A percentile compares a stretch with the other conserved stretches of the same genome.
Conservation (phyloP, 148 eudicot species). For the Euryodendron excelsum region DNA sequence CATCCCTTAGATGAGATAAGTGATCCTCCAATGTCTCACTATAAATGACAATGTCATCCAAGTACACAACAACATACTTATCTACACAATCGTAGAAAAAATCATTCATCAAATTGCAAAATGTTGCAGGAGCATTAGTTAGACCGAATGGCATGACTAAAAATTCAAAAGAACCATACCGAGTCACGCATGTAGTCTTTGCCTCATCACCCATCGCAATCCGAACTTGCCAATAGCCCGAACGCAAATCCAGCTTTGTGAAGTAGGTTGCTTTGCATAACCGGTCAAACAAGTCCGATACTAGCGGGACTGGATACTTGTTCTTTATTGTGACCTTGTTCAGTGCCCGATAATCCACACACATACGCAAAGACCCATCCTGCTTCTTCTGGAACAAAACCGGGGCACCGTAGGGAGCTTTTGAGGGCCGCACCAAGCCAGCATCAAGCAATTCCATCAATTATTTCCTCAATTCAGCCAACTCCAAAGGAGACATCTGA, state of each 20-base stretch:
- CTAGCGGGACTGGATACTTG: not conserved
- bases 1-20: not conserved
- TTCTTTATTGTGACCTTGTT: slow-evolving; percentile 11
- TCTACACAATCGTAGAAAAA: not conserved
- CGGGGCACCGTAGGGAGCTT: not conserved
- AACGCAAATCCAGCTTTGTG: too few relatives aligned
- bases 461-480: not conserved
- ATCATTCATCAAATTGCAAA: not conserved
- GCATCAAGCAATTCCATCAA: not conserved
- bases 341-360: not conserved
- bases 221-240: too few relatives aligned
- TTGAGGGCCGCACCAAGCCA: not conserved
- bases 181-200: too few relatives aligned
- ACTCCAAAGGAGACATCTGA: not conserved
- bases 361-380: not conserved
- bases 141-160: not conserved
- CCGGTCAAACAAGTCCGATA: not conserved
- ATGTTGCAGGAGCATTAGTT: not conserved
- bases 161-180: not conserved
- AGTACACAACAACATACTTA: not conserved
- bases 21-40: not conserved
- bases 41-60: not conserved
- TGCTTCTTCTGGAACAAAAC: not conserved
- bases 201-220: too few relatives aligned
- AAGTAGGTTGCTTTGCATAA: not conserved